Conservation (phyloP, 1,139 yeast genomes). For the Sugiyamaella grinbergsii region DNA sequence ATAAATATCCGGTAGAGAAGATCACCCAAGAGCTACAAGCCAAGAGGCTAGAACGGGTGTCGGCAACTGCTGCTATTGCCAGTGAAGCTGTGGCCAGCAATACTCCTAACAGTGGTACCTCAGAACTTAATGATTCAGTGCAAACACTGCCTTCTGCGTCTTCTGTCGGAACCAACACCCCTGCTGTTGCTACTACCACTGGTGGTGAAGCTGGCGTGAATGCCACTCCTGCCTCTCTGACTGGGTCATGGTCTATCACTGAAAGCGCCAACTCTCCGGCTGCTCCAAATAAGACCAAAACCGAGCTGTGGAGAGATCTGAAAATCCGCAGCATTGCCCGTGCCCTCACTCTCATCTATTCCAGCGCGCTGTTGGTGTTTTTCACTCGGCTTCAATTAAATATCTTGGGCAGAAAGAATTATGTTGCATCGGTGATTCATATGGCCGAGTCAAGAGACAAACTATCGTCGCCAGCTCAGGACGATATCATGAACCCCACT, state of each 20-base stretch:
- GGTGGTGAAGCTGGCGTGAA: too few species aligned
- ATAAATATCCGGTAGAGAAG: slow-evolving; percentile 67
- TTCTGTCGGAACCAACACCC: background rate
- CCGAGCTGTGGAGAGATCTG: slow-evolving; percentile 83
- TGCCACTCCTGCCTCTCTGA: slow-evolving; percentile 8
- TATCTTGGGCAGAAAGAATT: slow-evolving; percentile 82
- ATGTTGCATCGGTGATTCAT: slow-evolving; percentile 73
- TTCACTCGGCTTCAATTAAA: slow-evolving; percentile 85
- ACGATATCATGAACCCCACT: slow-evolving; percentile 31
- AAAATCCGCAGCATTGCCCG: slow-evolving; percentile 76
- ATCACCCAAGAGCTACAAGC: slow-evolving; percentile 71
- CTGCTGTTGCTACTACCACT: background rate
- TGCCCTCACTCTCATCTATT: slow-evolving; percentile 68
- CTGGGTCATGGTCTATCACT: slow-evolving; percentile 17
- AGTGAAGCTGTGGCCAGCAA: slow-evolving; percentile 23
- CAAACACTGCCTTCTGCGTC: slow-evolving; percentile 25
- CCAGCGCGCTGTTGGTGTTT: slow-evolving; percentile 67
- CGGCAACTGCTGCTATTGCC: slow-evolving; percentile 19
- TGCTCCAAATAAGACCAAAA: slow-evolving; percentile 50
- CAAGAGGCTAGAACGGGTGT: slow-evolving; percentile 50
- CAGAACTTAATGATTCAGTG: slow-evolving; percentile 24
- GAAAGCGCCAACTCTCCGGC: background rate
- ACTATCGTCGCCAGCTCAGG: slow-evolving; percentile 32
- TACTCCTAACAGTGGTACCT: background rate
- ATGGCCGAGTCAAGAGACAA: slow-evolving; percentile 51